phyloP scores from a whole-genome alignment of 2,329 filamentous ascomycete genomes.

The Tympanopsis confertula region DNA sequence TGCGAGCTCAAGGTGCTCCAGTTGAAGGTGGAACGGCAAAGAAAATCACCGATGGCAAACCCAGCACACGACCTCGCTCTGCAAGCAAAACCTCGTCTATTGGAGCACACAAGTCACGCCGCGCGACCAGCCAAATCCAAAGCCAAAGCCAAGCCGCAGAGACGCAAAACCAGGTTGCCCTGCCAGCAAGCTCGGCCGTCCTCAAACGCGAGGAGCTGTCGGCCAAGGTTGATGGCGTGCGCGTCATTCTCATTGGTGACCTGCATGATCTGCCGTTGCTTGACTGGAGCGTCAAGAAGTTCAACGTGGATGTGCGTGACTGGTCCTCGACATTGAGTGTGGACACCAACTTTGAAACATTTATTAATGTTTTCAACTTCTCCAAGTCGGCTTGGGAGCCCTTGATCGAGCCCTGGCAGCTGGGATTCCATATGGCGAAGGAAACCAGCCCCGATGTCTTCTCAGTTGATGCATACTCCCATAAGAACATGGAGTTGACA shows the following conservation, averaged over 20 bases:
- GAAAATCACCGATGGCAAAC: conserved; percentile 29
- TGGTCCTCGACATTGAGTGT: conserved; percentile 84
- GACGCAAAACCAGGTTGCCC: conserved; percentile 9
- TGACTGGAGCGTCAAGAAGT: conserved; percentile 85
- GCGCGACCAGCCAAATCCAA: conserved; percentile 2
- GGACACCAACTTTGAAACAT: conserved; percentile 82
- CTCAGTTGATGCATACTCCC: conserved; percentile 75
- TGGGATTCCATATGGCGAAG: conserved; percentile 80
- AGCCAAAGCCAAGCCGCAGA: conserved; percentile 11
- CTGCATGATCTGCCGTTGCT: conserved; percentile 89
- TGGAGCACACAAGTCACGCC: not conserved
- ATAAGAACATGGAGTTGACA: conserved; percentile 83
- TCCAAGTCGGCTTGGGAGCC: conserved; percentile 98
- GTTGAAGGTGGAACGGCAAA: conserved; percentile 35
- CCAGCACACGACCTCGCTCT: conserved; percentile 36
- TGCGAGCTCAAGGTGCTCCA: conserved; percentile 41
- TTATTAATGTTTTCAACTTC: conserved; percentile 97
- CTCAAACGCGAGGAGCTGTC: conserved; percentile 62
- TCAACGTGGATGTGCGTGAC: conserved; percentile 72
- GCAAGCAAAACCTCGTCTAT: not conserved
- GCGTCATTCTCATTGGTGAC: conserved; percentile 89
- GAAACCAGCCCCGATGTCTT: conserved; percentile 65
- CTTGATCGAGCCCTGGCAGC: conserved; percentile 85
- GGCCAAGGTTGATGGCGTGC: conserved; percentile 76
- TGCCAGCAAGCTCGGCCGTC: conserved; percentile 17